Conservation (phyloP, 2,329 filamentous ascomycete genomes). For the Aaosphaeria arxii region DNA sequence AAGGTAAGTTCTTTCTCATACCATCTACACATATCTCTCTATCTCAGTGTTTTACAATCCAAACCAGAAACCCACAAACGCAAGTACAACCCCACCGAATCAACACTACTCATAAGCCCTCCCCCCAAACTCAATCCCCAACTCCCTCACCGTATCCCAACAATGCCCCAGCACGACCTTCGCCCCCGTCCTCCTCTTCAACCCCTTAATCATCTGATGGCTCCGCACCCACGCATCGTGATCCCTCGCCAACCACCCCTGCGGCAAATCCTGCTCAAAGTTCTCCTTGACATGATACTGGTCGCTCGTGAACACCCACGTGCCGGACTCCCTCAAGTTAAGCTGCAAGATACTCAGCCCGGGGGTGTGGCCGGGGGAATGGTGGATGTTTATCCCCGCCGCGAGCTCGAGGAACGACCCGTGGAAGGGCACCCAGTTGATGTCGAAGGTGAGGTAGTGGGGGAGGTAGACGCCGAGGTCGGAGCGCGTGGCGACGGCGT, state of each 20-base stretch:
- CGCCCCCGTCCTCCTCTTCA: slow-evolving; percentile 21
- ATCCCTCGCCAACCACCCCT: slow-evolving; percentile 38
- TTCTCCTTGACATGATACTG: slow-evolving; percentile 39
- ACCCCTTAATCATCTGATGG: slow-evolving; percentile 28
- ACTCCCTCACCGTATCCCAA: slow-evolving; percentile 20
- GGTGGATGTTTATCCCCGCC: slow-evolving; percentile 31
- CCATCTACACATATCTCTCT: too few species aligned
- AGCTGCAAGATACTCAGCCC: slow-evolving; percentile 36
- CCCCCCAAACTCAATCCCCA: slow-evolving; percentile 22
- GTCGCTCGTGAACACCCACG: slow-evolving; percentile 38
- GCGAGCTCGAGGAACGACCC: slow-evolving; percentile 31
- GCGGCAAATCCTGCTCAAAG: slow-evolving; percentile 28
- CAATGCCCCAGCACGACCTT: slow-evolving; percentile 31
- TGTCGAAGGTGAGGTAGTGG: slow-evolving; percentile 35
- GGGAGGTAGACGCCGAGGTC: slow-evolving; percentile 34
- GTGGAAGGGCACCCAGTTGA: slow-evolving; percentile 37
- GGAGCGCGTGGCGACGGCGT: slow-evolving; percentile 33
- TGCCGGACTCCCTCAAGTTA: slow-evolving; percentile 32
- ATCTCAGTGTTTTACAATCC: too few species aligned
- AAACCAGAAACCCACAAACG: too few species aligned
- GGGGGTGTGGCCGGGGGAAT: slow-evolving; percentile 36
- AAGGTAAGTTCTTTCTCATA: too few species aligned
- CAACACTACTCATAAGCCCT: slow-evolving; percentile 18
- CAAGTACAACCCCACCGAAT: too few species aligned
- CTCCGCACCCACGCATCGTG: slow-evolving; percentile 33